Conservation (phyloP, 768 basidiomycete genomes). For the Pisolithus albus region DNA sequence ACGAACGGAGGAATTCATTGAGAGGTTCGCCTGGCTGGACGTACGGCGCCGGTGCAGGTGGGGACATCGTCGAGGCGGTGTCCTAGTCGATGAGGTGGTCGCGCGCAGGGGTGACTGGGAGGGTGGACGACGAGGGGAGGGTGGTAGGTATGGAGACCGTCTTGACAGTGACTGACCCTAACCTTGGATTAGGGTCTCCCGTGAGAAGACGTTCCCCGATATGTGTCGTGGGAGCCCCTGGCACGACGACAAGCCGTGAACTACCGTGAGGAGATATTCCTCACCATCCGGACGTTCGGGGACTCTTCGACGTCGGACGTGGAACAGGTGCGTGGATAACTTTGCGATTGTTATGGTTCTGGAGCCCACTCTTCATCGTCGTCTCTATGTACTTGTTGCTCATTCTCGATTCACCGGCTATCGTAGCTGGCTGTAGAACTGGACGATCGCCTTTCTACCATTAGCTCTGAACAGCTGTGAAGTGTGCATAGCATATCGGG, state of each 20-base stretch:
- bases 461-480: slow-evolving; percentile 73
- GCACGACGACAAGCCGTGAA: no score
- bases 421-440: slow-evolving; percentile 78
- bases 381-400: neutral
- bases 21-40: slow-evolving; percentile 84
- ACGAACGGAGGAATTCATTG: slow-evolving; percentile 75
- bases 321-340: slow-evolving; percentile 45
- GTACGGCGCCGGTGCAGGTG: slow-evolving; percentile 53
- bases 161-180: slow-evolving; percentile 16
- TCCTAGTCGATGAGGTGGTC: no score
- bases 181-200: slow-evolving; percentile 18
- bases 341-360: neutral
- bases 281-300: slow-evolving; percentile 34
- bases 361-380: neutral
- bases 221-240: no score
- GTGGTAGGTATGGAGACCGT: slow-evolving; percentile 11
- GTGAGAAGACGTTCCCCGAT: neutral
- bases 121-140: slow-evolving; percentile 9
- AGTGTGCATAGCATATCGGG: slow-evolving; percentile 66
- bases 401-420: slow-evolving; percentile 36
- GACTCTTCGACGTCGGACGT: slow-evolving; percentile 53
- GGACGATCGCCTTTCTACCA: slow-evolving; percentile 66
- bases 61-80: slow-evolving; percentile 18
- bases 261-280: no score
- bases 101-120: neutral